These are phyloP conservation scores for Plasmodium sp. DNA, from an alignment of 169 alveolate genomes.

Conservation along the genomic window DNA sequence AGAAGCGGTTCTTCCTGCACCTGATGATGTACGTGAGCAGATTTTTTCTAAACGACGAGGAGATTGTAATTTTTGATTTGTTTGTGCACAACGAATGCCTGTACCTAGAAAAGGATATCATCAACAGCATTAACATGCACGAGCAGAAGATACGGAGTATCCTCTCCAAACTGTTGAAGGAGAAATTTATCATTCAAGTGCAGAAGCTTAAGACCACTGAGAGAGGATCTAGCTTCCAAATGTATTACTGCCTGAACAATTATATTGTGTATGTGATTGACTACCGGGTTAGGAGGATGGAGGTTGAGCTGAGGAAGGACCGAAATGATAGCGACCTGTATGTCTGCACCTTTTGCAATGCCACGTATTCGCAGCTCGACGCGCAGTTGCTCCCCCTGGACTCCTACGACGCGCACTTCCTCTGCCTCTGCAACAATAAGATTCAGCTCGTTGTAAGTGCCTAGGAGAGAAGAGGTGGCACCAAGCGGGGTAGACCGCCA, in stretches of 20 bases:
- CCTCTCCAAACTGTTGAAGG: conserved; percentile 70
- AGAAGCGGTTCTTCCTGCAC: conserved; percentile 22
- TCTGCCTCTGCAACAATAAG: conserved; percentile 82
- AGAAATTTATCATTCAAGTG: conserved; percentile 29
- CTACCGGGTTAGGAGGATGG: conserved; percentile 79
- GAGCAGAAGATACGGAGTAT: conserved; percentile 77
- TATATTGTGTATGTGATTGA: conserved; percentile 79
- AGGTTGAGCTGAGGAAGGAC: conserved; percentile 76
- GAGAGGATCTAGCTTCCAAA: conserved; percentile 48
- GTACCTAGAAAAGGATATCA: conserved; percentile 79
- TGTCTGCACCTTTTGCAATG: conserved; percentile 77
- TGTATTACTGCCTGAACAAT: conserved; percentile 79
- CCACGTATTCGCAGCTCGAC: conserved; percentile 79
- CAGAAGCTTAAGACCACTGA: conserved; percentile 56
- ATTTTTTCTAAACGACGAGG: conserved; percentile 83
- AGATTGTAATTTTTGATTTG: conserved; percentile 80
- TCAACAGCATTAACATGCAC: conserved; percentile 76
- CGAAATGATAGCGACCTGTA: conserved; percentile 77
- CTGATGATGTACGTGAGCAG: conserved; percentile 71
- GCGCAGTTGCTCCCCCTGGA: conserved; percentile 83
- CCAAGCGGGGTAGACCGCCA: too few relatives aligned
- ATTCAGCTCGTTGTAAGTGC: conserved; percentile 80
- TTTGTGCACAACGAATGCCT: conserved; percentile 79
- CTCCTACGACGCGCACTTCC: conserved; percentile 82
- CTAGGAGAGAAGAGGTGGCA: not conserved